A percentile compares a stretch with the other conserved stretches of the same genome.
These are phyloP conservation scores for Lachancea dasiensis DNA, from an alignment of 805 yeast species.

Conservation along the genomic window DNA sequence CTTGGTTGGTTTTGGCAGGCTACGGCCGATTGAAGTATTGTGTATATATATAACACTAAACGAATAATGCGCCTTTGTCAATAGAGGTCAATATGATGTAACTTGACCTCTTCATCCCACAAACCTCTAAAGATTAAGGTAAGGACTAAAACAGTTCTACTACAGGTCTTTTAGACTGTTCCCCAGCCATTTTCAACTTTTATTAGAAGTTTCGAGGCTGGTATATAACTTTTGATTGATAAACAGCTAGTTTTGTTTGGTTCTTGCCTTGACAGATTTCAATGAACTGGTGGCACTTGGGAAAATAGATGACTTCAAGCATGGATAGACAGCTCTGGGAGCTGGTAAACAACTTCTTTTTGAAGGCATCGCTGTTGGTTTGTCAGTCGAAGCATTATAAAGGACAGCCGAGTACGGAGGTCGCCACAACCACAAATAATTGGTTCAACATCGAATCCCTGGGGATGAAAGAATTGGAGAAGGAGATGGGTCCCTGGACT, in stretches of 20 bases:
- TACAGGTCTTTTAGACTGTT: no score
- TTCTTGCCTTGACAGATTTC: neutral
- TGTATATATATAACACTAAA: no score
- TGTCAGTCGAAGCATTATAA: conserved; percentile 38
- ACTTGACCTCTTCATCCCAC: neutral
- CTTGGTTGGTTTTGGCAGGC: no score
- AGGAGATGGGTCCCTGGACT: conserved; percentile 54
- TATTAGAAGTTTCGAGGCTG: no score
- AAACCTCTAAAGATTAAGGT: no score
- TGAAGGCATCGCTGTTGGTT: conserved; percentile 55
- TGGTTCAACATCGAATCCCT: conserved; percentile 14
- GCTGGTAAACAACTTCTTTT: conserved; percentile 56
- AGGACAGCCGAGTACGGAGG: conserved; percentile 19
- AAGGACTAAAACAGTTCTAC: no score
- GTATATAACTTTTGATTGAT: no score
- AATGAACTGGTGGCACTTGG: conserved; percentile 1
- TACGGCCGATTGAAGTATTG: no score
- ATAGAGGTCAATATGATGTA: neutral
- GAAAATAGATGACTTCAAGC: conserved; percentile 5
- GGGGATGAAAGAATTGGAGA: conserved; percentile 7
- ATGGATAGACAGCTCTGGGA: conserved; percentile 23
- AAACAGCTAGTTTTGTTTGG: no score
- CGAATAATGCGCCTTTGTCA: conserved; percentile 1
- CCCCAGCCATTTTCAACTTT: no score
- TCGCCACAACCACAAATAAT: conserved; percentile 16